A percentile compares a stretch with the other conserved stretches of the same genome.
Conservation (phyloP, 768 basidiomycete genomes). For the Mycena kentingensis region DNA sequence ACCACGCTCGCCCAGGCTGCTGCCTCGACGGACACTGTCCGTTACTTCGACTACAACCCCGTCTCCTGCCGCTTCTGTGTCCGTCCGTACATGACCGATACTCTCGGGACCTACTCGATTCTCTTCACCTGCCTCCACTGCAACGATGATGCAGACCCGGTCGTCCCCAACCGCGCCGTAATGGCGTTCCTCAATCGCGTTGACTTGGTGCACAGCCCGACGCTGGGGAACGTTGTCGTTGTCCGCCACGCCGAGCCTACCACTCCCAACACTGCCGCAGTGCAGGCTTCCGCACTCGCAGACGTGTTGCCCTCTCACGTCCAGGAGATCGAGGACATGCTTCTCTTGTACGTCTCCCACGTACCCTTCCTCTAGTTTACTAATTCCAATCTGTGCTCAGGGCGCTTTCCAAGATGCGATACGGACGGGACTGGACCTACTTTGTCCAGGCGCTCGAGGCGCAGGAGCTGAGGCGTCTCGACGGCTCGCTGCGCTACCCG, state of each 20-base stretch:
- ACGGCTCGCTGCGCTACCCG: no score
- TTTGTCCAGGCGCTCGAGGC: no score
- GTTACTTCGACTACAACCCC: neutral
- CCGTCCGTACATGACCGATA: neutral
- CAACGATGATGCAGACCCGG: neutral
- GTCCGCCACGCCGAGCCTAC: neutral
- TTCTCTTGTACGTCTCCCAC: no score
- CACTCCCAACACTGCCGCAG: no score
- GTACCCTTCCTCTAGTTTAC: no score
- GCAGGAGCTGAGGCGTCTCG: no score
- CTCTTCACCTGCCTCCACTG: neutral
- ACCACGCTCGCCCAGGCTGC: neutral
- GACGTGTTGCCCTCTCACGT: no score
- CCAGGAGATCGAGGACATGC: no score
- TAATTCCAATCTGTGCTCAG: no score
- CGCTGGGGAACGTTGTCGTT: neutral
- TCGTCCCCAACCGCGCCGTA: neutral
- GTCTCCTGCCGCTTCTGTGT: neutral
- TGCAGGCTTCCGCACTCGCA: no score
- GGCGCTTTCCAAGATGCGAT: no score
- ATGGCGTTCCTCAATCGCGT: neutral
- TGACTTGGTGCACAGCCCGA: neutral
- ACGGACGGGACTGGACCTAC: no score
- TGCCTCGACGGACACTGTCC: neutral
- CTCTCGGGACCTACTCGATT: neutral